phyloP scores from a whole-genome alignment of 768 basidiomycete species.

The Trametes elegans region DNA sequence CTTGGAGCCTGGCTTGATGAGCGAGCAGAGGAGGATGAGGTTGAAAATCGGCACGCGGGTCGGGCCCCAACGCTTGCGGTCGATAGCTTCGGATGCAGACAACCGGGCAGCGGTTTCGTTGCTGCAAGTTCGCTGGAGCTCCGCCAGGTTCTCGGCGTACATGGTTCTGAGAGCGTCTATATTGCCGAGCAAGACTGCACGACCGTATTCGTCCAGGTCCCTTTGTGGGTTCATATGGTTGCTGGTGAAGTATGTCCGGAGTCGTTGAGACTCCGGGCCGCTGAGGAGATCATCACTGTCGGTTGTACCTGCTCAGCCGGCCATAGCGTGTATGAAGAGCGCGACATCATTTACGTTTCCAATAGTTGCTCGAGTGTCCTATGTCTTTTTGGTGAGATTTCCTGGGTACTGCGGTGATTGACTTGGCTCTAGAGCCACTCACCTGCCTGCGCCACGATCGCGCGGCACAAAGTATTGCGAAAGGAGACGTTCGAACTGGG shows the following conservation, averaged over 20 bases:
- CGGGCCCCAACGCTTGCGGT: slow-evolving; percentile 39
- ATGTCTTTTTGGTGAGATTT: background rate
- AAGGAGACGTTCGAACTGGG: background rate
- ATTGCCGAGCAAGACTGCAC: slow-evolving; percentile 28
- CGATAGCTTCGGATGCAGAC: slow-evolving; percentile 32
- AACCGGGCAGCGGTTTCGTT: slow-evolving; percentile 15
- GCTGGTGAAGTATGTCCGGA: slow-evolving; percentile 35
- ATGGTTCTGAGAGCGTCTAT: slow-evolving; percentile 28
- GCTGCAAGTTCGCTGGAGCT: background rate
- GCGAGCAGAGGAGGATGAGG: slow-evolving; percentile 33
- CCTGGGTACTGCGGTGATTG: too few species aligned
- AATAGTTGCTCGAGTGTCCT: slow-evolving; percentile 12
- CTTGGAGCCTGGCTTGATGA: slow-evolving; percentile 27
- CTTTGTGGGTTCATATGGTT: slow-evolving; percentile 35
- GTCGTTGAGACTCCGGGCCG: slow-evolving; percentile 38
- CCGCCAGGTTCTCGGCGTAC: slow-evolving; percentile 24
- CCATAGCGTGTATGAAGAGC: too few species aligned
- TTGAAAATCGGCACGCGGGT: slow-evolving; percentile 40
- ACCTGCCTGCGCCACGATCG: background rate
- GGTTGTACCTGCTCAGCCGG: too few species aligned
- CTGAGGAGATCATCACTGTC: slow-evolving; percentile 26
- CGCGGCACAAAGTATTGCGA: background rate
- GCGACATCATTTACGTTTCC: background rate
- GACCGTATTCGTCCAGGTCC: slow-evolving; percentile 37
- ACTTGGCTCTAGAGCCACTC: background rate